Percentiles rank a stretch among this genome's conserved stretches.
These are phyloP conservation scores for Dalbergia cochinchinensis DNA, from an alignment of 306 rosid species.

Conservation along the genomic window DNA sequence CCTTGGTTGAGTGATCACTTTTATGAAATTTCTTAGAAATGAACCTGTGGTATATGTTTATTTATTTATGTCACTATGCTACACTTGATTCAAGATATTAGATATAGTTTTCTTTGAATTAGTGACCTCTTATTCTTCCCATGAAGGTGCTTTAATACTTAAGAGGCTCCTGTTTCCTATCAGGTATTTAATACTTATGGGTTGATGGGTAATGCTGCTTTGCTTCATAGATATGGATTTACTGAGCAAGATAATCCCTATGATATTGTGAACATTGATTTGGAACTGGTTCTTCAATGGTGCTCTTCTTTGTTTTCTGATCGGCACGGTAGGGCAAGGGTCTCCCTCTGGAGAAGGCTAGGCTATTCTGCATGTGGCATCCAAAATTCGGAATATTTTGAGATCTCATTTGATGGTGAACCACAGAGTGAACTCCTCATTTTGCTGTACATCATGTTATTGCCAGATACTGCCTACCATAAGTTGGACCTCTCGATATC, in stretches of 20 bases:
- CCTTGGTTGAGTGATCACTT: constrained; percentile 10
- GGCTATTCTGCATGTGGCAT: constrained; percentile 61
- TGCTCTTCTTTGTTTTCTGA: constrained; percentile 67
- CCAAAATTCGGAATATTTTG: constrained; percentile 76
- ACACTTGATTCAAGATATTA: constrained; percentile 7
- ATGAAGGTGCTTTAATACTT: constrained; percentile 14
- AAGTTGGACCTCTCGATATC: constrained; percentile 66
- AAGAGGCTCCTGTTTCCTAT: constrained; percentile 13
- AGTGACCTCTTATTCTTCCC: constrained; percentile 24
- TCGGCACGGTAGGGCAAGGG: constrained; percentile 72
- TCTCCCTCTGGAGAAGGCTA: constrained; percentile 81
- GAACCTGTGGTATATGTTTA: background rate
- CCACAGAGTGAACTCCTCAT: constrained; percentile 79
- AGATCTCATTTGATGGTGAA: constrained; percentile 81
- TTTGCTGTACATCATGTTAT: constrained; percentile 64
- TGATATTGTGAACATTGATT: constrained; percentile 84
- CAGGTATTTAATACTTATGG: constrained; percentile 94
- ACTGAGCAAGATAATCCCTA: constrained; percentile 79
- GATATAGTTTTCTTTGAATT: background rate
- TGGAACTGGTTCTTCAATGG: constrained; percentile 80
- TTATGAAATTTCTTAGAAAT: background rate
- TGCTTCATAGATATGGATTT: constrained; percentile 94
- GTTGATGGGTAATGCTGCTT: constrained; percentile 84
- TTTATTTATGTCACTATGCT: background rate
- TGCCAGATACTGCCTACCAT: constrained; percentile 65